Conservation (phyloP, 2,329 filamentous ascomycete genomes). For the Trichoderma polysporum region DNA sequence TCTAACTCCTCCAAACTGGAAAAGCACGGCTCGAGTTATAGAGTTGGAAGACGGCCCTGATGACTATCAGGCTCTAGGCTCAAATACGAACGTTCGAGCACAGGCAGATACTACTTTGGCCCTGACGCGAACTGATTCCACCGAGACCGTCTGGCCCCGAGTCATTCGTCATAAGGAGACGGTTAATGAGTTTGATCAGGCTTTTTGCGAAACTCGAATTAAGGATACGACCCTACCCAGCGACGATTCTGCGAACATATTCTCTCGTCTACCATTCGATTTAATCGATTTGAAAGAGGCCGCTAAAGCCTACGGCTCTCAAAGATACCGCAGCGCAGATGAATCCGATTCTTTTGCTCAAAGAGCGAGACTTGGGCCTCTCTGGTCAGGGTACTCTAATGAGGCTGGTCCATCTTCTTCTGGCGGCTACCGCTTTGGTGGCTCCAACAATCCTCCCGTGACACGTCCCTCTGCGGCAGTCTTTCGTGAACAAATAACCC, state of each 20-base stretch:
- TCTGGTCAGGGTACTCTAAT: conserved; percentile 29
- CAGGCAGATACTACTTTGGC: not conserved
- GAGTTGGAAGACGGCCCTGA: conserved; percentile 2
- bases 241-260: conserved; percentile 19
- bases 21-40: not conserved
- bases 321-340: not conserved
- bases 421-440: not conserved
- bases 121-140: conserved; percentile 2
- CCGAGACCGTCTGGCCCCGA: conserved; percentile 14
- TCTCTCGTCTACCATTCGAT: conserved; percentile 36
- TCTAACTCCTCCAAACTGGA: conserved; percentile 19
- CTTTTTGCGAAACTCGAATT: conserved; percentile 14
- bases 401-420: conserved; percentile 3
- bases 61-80: not conserved
- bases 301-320: conserved; percentile 26
- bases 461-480: conserved; percentile 5
- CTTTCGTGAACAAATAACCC: conserved; percentile 3
- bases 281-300: conserved; percentile 41
- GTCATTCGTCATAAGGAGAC: conserved; percentile 11
- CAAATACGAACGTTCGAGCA: not conserved
- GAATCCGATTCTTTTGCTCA: conserved; percentile 27
- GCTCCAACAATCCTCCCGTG: not conserved
- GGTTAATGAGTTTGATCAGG: conserved; percentile 15
- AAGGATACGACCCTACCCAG: not conserved
- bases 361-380: conserved; percentile 32